Conservation (phyloP, 2,329 filamentous ascomycete genomes). For the Volutella citrinella region DNA sequence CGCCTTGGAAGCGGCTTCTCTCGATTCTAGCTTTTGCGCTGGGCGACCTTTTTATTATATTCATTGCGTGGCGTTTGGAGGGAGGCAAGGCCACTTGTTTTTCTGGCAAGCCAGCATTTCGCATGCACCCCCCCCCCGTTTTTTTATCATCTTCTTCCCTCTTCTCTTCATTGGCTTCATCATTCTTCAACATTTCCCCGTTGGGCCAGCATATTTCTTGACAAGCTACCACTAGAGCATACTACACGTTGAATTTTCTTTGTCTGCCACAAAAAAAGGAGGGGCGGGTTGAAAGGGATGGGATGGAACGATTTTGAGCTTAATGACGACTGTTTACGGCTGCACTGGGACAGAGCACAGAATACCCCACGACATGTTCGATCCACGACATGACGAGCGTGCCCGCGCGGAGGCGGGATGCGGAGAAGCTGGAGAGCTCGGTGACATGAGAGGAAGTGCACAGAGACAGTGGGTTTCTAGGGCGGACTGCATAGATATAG, state of each 20-base stretch:
- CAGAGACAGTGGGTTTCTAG: too few relatives aligned
- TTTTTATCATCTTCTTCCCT: conserved; percentile 9
- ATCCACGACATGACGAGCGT: conserved; percentile 8
- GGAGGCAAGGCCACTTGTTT: conserved; percentile 18
- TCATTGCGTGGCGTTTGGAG: conserved; percentile 26
- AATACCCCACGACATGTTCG: conserved; percentile 12
- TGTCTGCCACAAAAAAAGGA: conserved; percentile 7
- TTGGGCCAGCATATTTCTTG: too few relatives aligned
- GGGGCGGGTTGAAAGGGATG: conserved; percentile 19
- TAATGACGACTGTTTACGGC: conserved; percentile 30
- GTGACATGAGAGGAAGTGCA: too few relatives aligned
- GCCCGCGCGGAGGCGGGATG: conserved; percentile 6
- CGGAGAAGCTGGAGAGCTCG: too few relatives aligned
- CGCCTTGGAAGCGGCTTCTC: too few relatives aligned
- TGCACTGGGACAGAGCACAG: conserved; percentile 25
- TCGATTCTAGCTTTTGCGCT: too few relatives aligned
- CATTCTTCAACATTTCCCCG: conserved; percentile 7
- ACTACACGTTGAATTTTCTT: conserved; percentile 3
- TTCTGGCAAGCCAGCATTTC: conserved; percentile 22
- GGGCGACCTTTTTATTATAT: conserved; percentile 15
- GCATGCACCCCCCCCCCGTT: conserved; percentile 17
- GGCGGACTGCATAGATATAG: conserved; percentile 19
- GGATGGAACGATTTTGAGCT: conserved; percentile 23
- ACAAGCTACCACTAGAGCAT: too few relatives aligned
- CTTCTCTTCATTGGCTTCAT: conserved; percentile 11